phyloP scores from a whole-genome alignment of 2,329 filamentous ascomycete species.

The Fusarium aywerte region DNA sequence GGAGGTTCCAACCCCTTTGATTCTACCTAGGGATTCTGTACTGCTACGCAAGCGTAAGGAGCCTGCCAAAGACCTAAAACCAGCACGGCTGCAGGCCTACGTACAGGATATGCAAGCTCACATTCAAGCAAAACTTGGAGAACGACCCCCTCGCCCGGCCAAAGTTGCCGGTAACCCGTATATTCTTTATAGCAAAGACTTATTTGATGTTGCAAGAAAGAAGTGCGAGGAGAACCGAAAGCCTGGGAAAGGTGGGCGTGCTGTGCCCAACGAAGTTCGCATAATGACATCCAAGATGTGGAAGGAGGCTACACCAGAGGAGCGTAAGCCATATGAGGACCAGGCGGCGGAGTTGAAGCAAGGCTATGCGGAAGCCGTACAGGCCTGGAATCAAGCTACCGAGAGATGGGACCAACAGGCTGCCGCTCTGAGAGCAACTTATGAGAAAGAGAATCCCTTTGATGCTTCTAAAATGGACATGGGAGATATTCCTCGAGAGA shows the following conservation, averaged over 20 bases:
- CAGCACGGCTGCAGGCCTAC: slow-evolving; percentile 66
- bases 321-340: slow-evolving; percentile 81
- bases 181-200: slow-evolving; percentile 84
- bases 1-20: slow-evolving; percentile 77
- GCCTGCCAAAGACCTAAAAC: slow-evolving; percentile 59
- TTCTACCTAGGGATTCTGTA: slow-evolving; percentile 70
- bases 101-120: slow-evolving; percentile 65
- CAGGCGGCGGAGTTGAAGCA: slow-evolving; percentile 77
- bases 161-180: slow-evolving; percentile 87
- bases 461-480: slow-evolving; percentile 39
- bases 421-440: slow-evolving; percentile 61
- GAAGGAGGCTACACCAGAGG: slow-evolving; percentile 77
- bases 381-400: slow-evolving; percentile 69
- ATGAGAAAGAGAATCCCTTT: slow-evolving; percentile 63
- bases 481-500: slow-evolving; percentile 38
- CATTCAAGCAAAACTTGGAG: slow-evolving; percentile 71
- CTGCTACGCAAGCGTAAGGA: slow-evolving; percentile 67
- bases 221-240: slow-evolving; percentile 72
- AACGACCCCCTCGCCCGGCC: slow-evolving; percentile 75
- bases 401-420: slow-evolving; percentile 79
- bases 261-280: slow-evolving; percentile 83
- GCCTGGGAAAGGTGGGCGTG: slow-evolving; percentile 68
- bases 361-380: slow-evolving; percentile 67
- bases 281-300: slow-evolving; percentile 90
- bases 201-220: slow-evolving; percentile 71